Conservation (phyloP, 192 early-diverging fungal species). For the Paraglomus brasilianum region DNA sequence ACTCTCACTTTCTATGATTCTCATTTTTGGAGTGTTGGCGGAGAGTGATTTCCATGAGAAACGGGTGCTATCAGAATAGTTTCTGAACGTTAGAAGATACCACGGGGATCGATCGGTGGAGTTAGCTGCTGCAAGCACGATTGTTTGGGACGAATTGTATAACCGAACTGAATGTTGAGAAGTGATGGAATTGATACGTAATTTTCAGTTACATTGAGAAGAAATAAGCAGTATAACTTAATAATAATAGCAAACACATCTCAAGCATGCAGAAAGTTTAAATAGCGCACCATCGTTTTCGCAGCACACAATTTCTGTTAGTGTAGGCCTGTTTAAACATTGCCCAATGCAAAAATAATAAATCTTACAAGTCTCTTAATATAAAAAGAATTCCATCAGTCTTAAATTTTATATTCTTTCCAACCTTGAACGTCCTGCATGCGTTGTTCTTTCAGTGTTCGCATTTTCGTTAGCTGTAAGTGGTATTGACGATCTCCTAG, state of each 20-base stretch:
- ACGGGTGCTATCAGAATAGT: background rate
- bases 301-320: slow-evolving; percentile 14
- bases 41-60: slow-evolving; percentile 23
- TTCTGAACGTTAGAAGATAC: slow-evolving; percentile 25
- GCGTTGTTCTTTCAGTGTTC: background rate
- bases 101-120: background rate
- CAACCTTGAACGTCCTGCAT: background rate
- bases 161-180: too few relatives aligned
- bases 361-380: background rate
- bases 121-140: too few relatives aligned
- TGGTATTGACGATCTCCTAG: slow-evolving; percentile 20
- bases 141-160: too few relatives aligned
- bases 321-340: slow-evolving; percentile 3
- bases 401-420: background rate
- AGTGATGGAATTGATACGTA: too few relatives aligned
- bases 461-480: background rate
- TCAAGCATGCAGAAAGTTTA: too few relatives aligned
- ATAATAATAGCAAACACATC: too few relatives aligned
- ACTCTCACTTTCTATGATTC: background rate
- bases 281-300: background rate
- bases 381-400: background rate
- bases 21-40: background rate
- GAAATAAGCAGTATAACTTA: too few relatives aligned
- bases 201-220: too few relatives aligned
- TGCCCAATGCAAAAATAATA: background rate